A percentile compares a stretch with the other conserved stretches of the same genome.
These are phyloP conservation scores for Papiliotrema laurentii DNA, from an alignment of 1,284 basidiomycete species.

Conservation along the genomic window DNA sequence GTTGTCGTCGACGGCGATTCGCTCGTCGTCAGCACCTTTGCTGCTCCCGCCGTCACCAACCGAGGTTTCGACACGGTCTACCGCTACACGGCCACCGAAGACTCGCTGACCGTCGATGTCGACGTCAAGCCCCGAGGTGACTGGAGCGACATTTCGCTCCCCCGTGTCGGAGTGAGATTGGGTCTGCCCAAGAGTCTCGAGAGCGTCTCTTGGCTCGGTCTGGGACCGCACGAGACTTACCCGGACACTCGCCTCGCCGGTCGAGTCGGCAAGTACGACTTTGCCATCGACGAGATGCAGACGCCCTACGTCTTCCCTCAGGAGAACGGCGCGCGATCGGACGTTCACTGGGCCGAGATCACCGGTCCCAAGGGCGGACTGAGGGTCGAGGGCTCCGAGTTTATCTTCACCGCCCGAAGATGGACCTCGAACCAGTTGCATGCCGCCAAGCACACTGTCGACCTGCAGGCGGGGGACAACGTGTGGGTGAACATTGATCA, in stretches of 20 bases:
- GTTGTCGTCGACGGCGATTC: conserved; percentile 4
- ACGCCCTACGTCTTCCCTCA: conserved; percentile 22
- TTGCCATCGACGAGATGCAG: conserved; percentile 18
- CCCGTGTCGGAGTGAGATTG: conserved; percentile 15
- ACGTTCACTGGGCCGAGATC: conserved; percentile 16
- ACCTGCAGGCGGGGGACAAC: conserved; percentile 11
- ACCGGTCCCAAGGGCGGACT: background rate
- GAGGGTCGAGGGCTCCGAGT: conserved; percentile 7
- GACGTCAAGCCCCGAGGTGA: conserved; percentile 11
- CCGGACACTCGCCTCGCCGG: conserved; percentile 10
- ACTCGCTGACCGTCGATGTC: conserved; percentile 5
- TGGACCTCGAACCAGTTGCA: conserved; percentile 18
- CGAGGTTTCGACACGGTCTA: conserved; percentile 14
- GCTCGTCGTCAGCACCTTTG: conserved; percentile 11
- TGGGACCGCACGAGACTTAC: conserved; percentile 17
- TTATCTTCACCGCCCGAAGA: conserved; percentile 11
- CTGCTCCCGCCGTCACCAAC: conserved; percentile 11
- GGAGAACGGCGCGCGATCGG: conserved; percentile 17
- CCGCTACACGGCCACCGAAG: conserved; percentile 9
- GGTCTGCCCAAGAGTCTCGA: conserved; percentile 6
- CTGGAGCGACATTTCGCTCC: conserved; percentile 12
- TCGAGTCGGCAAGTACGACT: conserved; percentile 5
- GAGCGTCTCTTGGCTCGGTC: conserved; percentile 13
- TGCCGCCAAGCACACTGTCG: conserved; percentile 12
- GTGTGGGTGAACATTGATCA: conserved; percentile 20